Conservation (phyloP, 441 rosid species). For the Populus hybrid region DNA sequence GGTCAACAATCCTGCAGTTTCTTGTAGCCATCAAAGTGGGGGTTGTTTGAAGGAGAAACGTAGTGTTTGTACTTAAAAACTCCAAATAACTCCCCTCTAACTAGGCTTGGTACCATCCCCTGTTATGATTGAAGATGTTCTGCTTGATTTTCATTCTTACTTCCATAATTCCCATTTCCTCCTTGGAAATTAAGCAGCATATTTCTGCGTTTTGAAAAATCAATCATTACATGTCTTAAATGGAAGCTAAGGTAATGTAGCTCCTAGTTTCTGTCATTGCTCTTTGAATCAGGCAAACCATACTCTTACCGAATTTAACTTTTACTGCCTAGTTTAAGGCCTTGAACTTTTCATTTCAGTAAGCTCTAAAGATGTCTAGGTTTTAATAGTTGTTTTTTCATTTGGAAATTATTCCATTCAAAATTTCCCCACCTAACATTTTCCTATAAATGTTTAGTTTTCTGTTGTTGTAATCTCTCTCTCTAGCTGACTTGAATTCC, state of each 20-base stretch:
- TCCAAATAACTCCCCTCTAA: background rate
- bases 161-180: background rate
- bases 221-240: background rate
- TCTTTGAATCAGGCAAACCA: background rate
- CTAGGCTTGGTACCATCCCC: background rate
- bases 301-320: background rate
- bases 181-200: background rate
- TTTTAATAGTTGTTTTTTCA: background rate
- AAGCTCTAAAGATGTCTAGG: background rate
- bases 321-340: background rate
- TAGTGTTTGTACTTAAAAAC: background rate
- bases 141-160: background rate
- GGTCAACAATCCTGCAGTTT: background rate
- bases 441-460: slow-evolving; percentile 16
- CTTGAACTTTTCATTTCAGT: background rate
- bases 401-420: background rate
- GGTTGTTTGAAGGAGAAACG: too few relatives aligned
- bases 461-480: slow-evolving; percentile 19
- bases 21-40: background rate
- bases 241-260: background rate
- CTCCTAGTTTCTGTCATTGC: background rate
- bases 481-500: slow-evolving; percentile 35
- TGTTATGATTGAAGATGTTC: background rate
- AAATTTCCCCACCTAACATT: slow-evolving; percentile 5
- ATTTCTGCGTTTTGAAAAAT: background rate